Conservation (phyloP, 2,329 filamentous ascomycete species). For the Ophiostoma sp. region DNA sequence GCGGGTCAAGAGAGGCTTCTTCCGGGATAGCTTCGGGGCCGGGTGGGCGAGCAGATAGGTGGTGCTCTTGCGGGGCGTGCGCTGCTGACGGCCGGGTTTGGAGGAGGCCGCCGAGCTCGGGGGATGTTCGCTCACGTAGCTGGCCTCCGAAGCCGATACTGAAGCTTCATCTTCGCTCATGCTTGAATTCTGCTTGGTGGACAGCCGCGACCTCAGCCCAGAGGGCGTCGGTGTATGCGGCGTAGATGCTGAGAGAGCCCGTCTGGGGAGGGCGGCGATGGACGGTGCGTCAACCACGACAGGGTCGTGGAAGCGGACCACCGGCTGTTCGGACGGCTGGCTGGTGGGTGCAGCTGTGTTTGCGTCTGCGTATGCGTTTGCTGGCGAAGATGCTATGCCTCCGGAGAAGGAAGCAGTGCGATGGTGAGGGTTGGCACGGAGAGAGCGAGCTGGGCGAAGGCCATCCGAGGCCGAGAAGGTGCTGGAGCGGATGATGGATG, state of each 20-base stretch:
- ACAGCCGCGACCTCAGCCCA: constrained; percentile 18
- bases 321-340: constrained; percentile 28
- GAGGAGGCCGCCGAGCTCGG: constrained; percentile 36
- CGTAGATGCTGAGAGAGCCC: neutral
- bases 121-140: constrained; percentile 39
- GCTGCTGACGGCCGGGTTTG: constrained; percentile 35
- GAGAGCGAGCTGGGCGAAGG: constrained; percentile 12
- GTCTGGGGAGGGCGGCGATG: neutral
- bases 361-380: neutral
- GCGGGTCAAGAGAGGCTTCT: constrained; percentile 61
- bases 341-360: neutral
- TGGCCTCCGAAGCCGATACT: constrained; percentile 42
- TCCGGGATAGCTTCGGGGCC: constrained; percentile 50
- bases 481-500: neutral
- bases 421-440: constrained; percentile 19
- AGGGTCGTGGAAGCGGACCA: constrained; percentile 44
- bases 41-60: constrained; percentile 64
- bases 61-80: constrained; percentile 51
- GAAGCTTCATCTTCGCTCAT: constrained; percentile 49
- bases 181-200: constrained; percentile 14
- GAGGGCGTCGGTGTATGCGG: constrained; percentile 17
- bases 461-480: constrained; percentile 19
- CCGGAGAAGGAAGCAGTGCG: neutral
- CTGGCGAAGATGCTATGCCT: constrained; percentile 19
- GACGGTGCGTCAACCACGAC: constrained; percentile 29